A percentile compares a stretch with the other conserved stretches of the same genome.
phyloP scores from a whole-genome alignment of 2,329 filamentous ascomycete genomes.

The Apiospora kogelbergensis region DNA sequence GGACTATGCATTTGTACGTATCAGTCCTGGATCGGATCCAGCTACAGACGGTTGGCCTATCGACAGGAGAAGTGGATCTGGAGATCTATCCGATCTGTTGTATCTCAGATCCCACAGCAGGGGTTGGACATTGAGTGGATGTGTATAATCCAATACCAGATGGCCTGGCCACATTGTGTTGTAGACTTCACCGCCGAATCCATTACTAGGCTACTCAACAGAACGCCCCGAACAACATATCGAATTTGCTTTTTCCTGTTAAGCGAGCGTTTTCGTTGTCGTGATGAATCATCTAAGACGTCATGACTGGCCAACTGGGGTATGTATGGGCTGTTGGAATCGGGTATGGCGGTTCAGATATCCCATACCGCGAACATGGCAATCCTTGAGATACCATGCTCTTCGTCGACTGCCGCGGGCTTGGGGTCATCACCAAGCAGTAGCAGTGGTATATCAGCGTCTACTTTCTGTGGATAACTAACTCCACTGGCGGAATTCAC shows the following conservation, averaged over 20 bases:
- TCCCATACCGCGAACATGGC: neutral
- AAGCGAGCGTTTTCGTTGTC: neutral
- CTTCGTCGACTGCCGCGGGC: neutral
- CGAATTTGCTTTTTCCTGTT: neutral
- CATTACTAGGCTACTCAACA: too few species aligned
- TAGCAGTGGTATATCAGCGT: neutral
- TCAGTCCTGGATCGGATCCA: neutral
- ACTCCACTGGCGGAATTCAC: too few species aligned
- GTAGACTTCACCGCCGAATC: neutral
- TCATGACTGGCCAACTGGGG: neutral
- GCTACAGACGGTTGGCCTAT: neutral
- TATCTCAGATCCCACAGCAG: neutral
- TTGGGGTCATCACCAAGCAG: neutral
- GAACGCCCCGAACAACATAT: neutral
- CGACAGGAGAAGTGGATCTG: neutral
- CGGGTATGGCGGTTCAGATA: neutral
- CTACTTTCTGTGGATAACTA: too few species aligned
- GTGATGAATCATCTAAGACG: slow-evolving; percentile 4
- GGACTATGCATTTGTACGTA: neutral
- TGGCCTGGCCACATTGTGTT: neutral
- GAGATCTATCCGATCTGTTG: neutral
- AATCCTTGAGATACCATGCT: neutral
- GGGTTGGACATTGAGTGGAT: neutral
- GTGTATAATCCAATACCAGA: neutral
- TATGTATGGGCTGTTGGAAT: neutral